phyloP scores from a whole-genome alignment of 352 stramenopile species.

The Aphanomyces euteiches region DNA sequence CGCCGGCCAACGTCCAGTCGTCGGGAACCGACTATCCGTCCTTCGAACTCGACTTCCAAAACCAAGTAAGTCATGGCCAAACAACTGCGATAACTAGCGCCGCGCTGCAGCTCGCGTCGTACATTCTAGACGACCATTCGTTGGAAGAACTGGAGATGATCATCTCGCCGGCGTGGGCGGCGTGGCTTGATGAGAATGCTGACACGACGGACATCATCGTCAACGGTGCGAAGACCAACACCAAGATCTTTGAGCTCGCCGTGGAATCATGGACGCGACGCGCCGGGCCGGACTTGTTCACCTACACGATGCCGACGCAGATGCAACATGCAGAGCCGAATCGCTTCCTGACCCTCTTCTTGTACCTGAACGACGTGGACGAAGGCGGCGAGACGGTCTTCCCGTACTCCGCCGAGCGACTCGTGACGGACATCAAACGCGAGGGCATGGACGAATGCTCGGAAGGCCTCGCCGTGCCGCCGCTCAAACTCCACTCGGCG shows the following conservation, averaged over 20 bases:
- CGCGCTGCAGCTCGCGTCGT: slow-evolving; percentile 34
- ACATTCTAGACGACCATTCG: slow-evolving; percentile 48
- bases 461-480: slow-evolving; percentile 24
- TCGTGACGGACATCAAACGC: slow-evolving; percentile 13
- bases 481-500: slow-evolving; percentile 9
- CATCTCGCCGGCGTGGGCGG: slow-evolving; percentile 37
- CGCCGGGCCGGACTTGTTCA: slow-evolving; percentile 1
- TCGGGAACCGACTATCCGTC: neutral
- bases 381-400: slow-evolving; percentile 88
- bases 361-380: slow-evolving; percentile 80
- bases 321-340: slow-evolving; percentile 41
- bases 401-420: slow-evolving; percentile 34
- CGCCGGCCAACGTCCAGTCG: neutral
- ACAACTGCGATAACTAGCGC: neutral
- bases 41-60: neutral
- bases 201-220: slow-evolving; percentile 48
- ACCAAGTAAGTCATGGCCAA: neutral
- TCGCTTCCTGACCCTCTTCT: slow-evolving; percentile 80
- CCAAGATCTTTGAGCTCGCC: slow-evolving; percentile 29
- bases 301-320: slow-evolving; percentile 15
- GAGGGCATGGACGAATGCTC: slow-evolving; percentile 28
- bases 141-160: slow-evolving; percentile 42
- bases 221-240: slow-evolving; percentile 40
- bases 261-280: slow-evolving; percentile 40
- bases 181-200: slow-evolving; percentile 50